Evolutionary conservation across 2,329 filamentous ascomycete genomes (phyloP), one percentile per base, ranked within the genome.

Genomic region (Emydomyces testavorans): DNA sequence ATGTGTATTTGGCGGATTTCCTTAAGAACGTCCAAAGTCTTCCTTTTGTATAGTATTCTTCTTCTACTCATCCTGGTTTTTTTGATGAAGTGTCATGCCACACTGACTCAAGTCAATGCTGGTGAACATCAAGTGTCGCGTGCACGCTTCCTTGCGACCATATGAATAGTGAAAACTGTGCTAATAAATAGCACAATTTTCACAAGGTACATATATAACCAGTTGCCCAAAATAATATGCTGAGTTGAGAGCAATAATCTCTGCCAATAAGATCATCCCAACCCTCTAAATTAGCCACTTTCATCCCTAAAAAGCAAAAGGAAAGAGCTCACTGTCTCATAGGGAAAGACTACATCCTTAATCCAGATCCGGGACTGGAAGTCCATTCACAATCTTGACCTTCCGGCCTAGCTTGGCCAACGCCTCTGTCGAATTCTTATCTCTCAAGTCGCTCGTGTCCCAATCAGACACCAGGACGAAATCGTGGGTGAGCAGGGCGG

Each of bases 381-480:
- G 63, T 49, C 86, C 84, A 58, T 89, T 78, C 40, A 85, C 75
- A 50, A 92, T 71, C 70, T 80, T 85, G 65, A 89, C 77, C 57
- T 74, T 79, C 54, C 75, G 67, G 0, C 85, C 85, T 52, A 86
- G 62, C 55, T 76, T 75, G 60, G 76, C 69, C 66, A 90, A 69
- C 0, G 83, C 85, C 55, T 80, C 73, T 55, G 75, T 70, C 1
- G 84, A 83, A 57, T 80, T 76, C 60, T 77, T 67, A 57, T 85
- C 79, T 46, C 82, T 74, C 62, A 92, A 61, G 52, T 74, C 68
- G 52, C 71, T 73, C 24, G 83, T 82, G 64, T 92, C 82, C 52
- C 79, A 69, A 52, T 86, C 74, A 0, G 78, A 79, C 1, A 86
- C 81, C 6, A 93, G 71, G 29, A 92, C 81, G 62, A 93, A 93